These are phyloP conservation scores for Aspergillus indologenus DNA, from an alignment of 495 filamentous ascomycete genomes.

Conservation along the genomic window DNA sequence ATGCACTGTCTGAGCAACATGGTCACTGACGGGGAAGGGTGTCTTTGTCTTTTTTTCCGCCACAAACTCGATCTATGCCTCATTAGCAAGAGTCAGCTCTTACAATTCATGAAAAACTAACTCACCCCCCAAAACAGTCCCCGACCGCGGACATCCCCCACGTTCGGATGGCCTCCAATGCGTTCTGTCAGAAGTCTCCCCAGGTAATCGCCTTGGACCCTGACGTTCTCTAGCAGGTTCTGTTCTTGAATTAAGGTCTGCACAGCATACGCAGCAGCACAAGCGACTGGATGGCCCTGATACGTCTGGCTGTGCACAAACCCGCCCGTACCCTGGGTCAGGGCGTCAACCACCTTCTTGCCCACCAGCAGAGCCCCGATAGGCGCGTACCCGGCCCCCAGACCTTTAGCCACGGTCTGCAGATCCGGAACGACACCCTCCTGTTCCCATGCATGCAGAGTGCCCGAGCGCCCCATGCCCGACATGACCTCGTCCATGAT, in stretches of 20 bases:
- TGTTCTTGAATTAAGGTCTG: slow-evolving; percentile 49
- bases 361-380: slow-evolving; percentile 58
- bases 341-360: slow-evolving; percentile 49
- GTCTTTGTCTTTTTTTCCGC: slow-evolving; percentile 53
- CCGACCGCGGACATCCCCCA: slow-evolving; percentile 57
- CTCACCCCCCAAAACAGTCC: slow-evolving; percentile 57
- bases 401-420: slow-evolving; percentile 63
- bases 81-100: not conserved
- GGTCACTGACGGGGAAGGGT: slow-evolving; percentile 41
- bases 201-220: slow-evolving; percentile 43
- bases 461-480: slow-evolving; percentile 69
- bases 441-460: slow-evolving; percentile 65
- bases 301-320: slow-evolving; percentile 61
- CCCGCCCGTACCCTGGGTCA: slow-evolving; percentile 53
- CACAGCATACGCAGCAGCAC: slow-evolving; percentile 54
- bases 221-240: slow-evolving; percentile 47
- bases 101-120: slow-evolving; percentile 4
- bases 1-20: slow-evolving; percentile 47
- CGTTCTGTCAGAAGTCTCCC: slow-evolving; percentile 32
- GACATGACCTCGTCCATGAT: slow-evolving; percentile 81
- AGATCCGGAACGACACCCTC: slow-evolving; percentile 63
- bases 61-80: slow-evolving; percentile 55
- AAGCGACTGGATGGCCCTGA: slow-evolving; percentile 55
- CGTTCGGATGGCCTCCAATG: slow-evolving; percentile 40
- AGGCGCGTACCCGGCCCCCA: slow-evolving; percentile 65